Base-by-base conservation (phyloP, 805 yeast genomes). In the Saturnispora silvae region DNA sequence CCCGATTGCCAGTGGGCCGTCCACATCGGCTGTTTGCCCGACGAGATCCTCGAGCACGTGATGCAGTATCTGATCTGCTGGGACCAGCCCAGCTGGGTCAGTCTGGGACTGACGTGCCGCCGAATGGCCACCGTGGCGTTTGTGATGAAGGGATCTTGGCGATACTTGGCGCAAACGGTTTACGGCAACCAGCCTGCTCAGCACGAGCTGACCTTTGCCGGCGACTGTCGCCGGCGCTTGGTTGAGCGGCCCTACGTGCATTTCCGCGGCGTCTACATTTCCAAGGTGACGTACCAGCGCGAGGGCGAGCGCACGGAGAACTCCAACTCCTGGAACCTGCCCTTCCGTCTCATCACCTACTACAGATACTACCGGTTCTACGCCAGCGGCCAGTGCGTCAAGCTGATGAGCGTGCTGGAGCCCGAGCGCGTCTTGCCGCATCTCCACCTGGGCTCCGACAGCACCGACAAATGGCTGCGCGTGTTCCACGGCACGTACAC, bases 291-390 rank as follows among this genome's bases (percentile, higher is more conserved):
- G 43, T 87, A 86, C 57, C 72, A 81, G 46, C 70, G 94, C 38
- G 85, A 82, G 50, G 96, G 96, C 26, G 79, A 82, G 3, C 68
- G 77, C 35, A 69, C 75, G 7, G 82, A 74, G 45, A 71, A 77
- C 31, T 72, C 82, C 1, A 64, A 65, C 22, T 68, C 81, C 5
- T 75, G 92, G 80, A 57, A 68, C 31, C 74, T 75, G 42, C 96
- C 96, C 2, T 72, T 82, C 16, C 75, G 83, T 47, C 75, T 85
- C 53, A 81, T 89, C 28, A 83, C 96, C 0, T 89, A 89, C 52
- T 89, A 84, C 53, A 63, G 98, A 44, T 92, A 86, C 55, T 58
- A 79, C 25, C 65, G 96, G 44, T 86, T 89, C 51, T 81, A 68
- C 53, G 77, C 78, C 0, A 81, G 81, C 50, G 96, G 97, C 0